Evolutionary conservation across 2,329 filamentous ascomycete species (phyloP).

Genomic region (Alternaria longipes): DNA sequence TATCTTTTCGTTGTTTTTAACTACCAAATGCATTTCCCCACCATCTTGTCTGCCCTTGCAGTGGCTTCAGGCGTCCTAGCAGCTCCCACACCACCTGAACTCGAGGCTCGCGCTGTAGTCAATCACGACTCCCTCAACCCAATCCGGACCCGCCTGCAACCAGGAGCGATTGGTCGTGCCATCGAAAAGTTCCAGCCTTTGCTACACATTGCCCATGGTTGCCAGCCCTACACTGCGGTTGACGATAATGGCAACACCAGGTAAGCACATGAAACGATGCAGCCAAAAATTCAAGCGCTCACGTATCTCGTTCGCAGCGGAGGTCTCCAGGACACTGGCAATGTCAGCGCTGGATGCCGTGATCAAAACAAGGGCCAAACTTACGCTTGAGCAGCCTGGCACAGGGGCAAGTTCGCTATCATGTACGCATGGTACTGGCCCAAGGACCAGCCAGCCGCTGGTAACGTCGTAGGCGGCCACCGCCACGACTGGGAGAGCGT

Average conservation of each 20-base stretch:
- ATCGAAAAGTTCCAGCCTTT: constrained; percentile 3
- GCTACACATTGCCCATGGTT: constrained; percentile 3
- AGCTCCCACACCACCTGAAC: neutral
- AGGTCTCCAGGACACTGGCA: constrained; percentile 3
- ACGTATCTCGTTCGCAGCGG: neutral
- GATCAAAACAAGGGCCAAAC: constrained; percentile 2
- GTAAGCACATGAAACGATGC: neutral
- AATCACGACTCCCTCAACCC: constrained; percentile 1
- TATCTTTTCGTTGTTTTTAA: neutral
- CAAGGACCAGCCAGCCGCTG: constrained; percentile 2
- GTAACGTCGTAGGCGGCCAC: constrained; percentile 1
- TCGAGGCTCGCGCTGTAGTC: constrained; percentile 8
- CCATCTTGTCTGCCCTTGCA: neutral
- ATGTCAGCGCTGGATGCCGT: neutral
- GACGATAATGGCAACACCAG: constrained; percentile 2
- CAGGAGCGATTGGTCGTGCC: constrained; percentile 2
- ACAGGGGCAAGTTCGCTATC: constrained; percentile 7
- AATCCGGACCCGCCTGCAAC: neutral
- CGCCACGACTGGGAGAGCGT: constrained; percentile 5
- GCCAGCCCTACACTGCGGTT: constrained; percentile 6
- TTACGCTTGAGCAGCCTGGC: constrained; percentile 4
- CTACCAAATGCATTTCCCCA: neutral
- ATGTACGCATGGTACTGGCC: constrained; percentile 10
- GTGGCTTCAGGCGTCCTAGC: neutral
- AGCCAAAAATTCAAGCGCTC: neutral